phyloP scores from a whole-genome alignment of 768 basidiomycete species.

The Serendipita vermifera region DNA sequence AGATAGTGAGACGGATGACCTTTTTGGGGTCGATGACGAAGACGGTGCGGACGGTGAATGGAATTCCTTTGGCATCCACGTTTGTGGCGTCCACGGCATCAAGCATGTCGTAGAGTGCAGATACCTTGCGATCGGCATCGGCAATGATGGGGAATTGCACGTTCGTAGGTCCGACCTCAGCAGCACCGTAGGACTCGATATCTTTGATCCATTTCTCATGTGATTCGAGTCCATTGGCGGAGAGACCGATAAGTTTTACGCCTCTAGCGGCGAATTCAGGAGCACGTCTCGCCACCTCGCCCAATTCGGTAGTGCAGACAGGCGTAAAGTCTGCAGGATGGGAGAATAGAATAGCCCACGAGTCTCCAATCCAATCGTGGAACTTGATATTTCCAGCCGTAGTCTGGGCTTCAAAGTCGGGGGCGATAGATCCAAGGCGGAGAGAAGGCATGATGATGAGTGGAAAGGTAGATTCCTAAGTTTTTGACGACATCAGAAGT shows the following conservation, averaged over 20 bases:
- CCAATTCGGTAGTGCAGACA: conserved; percentile 94
- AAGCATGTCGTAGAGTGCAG: conserved; percentile 78
- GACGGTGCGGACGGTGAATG: conserved; percentile 96
- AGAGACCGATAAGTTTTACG: conserved; percentile 89
- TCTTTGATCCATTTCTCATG: conserved; percentile 85
- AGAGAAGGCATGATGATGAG: neutral
- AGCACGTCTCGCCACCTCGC: conserved; percentile 81
- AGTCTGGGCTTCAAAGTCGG: conserved; percentile 84
- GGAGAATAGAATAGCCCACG: conserved; percentile 88
- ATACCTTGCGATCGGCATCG: conserved; percentile 70
- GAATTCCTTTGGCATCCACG: conserved; percentile 71
- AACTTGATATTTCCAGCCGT: conserved; percentile 79
- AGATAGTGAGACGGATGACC: conserved; percentile 74
- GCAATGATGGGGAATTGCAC: conserved; percentile 96
- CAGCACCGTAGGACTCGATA: conserved; percentile 64
- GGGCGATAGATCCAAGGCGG: conserved; percentile 73
- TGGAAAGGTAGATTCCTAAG: neutral
- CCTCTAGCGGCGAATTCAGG: conserved; percentile 74
- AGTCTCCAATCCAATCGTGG: conserved; percentile 82
- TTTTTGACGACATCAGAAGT: too few relatives aligned
- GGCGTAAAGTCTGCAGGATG: conserved; percentile 91
- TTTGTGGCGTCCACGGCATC: conserved; percentile 92
- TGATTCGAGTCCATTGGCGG: conserved; percentile 74
- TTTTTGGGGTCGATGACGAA: conserved; percentile 97
- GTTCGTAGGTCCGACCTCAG: conserved; percentile 49